Evolutionary conservation across 345 rosid genomes (phyloP).

Genomic region (Schrenkiella parvula): DNA sequence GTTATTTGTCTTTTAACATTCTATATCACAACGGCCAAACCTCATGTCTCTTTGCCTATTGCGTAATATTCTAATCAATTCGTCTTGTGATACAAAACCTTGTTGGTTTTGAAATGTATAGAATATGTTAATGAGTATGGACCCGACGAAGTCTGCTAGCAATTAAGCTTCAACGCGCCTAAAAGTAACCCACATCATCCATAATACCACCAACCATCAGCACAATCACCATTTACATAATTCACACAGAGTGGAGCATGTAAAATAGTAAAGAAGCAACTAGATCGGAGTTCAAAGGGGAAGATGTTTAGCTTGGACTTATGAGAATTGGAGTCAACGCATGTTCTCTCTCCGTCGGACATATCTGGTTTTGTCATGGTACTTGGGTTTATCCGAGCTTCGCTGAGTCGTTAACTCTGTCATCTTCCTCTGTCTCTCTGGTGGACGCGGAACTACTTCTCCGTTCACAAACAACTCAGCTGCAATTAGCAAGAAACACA

Average conservation of each 20-base stretch:
- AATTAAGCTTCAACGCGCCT: too few species aligned
- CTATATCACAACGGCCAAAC: neutral
- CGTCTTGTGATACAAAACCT: neutral
- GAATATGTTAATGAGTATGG: too few species aligned
- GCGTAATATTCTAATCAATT: neutral
- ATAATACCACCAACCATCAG: too few species aligned
- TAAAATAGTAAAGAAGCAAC: too few species aligned
- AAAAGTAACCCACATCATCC: too few species aligned
- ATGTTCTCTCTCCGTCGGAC: constrained; percentile 72
- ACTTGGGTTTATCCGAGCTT: constrained; percentile 79
- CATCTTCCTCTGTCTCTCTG: constrained; percentile 90
- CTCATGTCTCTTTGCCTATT: neutral
- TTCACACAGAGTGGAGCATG: too few species aligned
- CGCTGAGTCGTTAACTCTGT: constrained; percentile 80
- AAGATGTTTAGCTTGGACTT: neutral
- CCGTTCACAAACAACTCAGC: constrained; percentile 89
- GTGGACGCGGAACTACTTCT: constrained; percentile 83
- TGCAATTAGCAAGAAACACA: constrained; percentile 29
- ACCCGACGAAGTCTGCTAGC: too few species aligned
- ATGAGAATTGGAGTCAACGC: constrained; percentile 17
- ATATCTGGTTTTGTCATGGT: constrained; percentile 84
- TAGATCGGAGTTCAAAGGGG: too few species aligned
- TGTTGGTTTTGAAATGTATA: neutral
- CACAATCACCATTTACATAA: too few species aligned
- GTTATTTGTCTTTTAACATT: neutral